A percentile compares a stretch with the other conserved stretches of the same genome.
Conservation (phyloP, 805 yeast genomes). For the Kuraishia capsulata region DNA sequence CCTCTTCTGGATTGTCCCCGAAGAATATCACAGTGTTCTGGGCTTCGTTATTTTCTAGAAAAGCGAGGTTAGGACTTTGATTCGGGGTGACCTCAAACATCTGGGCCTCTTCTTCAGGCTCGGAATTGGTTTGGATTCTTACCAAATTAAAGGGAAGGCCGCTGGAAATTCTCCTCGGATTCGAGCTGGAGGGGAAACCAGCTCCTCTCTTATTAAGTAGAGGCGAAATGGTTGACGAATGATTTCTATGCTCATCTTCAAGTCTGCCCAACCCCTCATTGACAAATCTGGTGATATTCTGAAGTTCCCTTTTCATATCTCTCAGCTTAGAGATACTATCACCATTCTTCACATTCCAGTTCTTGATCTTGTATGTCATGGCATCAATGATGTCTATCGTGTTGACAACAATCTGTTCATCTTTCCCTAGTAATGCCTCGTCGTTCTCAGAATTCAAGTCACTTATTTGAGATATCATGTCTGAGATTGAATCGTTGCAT, state of each 20-base stretch:
- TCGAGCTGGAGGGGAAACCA: too few species aligned
- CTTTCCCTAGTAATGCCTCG: not conserved
- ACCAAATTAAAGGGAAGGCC: slow-evolving; percentile 2
- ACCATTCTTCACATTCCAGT: not conserved
- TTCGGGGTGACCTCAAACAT: not conserved
- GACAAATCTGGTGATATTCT: not conserved
- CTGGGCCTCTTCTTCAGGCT: not conserved
- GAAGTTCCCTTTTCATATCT: not conserved
- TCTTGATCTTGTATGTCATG: not conserved
- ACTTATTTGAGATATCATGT: not conserved
- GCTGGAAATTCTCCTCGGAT: slow-evolving; percentile 1
- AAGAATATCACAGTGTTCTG: not conserved
- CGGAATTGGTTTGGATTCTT: not conserved
- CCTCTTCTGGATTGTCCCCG: not conserved
- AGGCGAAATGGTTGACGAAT: not conserved
- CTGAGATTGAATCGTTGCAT: not conserved
- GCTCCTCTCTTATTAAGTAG: not conserved
- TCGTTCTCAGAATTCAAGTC: not conserved
- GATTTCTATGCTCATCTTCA: not conserved
- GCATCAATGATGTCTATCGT: not conserved
- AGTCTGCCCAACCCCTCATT: not conserved
- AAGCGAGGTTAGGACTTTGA: not conserved
- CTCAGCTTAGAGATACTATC: not conserved
- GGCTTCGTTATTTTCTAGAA: not conserved
- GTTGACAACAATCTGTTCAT: not conserved